Evolutionary conservation across 2,329 filamentous ascomycete species (phyloP), one percentile per base, ranked within the genome.

Genomic region (Raffaelea albimanens): DNA sequence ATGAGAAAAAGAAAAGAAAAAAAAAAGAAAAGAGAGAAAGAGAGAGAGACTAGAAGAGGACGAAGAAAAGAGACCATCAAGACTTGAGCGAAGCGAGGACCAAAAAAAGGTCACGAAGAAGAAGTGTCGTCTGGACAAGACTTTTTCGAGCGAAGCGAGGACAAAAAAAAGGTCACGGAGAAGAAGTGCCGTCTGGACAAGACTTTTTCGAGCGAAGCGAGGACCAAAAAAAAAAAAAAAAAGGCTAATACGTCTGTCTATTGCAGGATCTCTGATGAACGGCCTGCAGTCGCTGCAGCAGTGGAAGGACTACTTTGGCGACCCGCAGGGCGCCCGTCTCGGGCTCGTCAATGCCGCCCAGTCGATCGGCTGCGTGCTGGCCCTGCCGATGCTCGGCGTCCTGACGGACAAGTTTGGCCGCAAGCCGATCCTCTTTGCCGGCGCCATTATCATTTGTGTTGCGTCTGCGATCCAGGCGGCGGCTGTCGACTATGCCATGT

Each of bases 381-480:
- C 50, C 23, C 49, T 55, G 20, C 52, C 53, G 11, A 41, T 31
- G 10, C 29, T 45, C 2, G 23, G 25, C 16, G 1, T 21, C 21
- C 43, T 51, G 31, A 48, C 41, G 38, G 75, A 80, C 54, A 63
- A 68, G 33, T 69, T 80, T 31, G 77, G 76, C 18, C 69, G 77
- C 31, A 70, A 73, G 52, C 68, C 67, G 45, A 73, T 72, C 3
- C 77, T 79, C 53, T 71, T 78, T 52, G 57, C 70, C 40, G 76
- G 76, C 40, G 69, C 70, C 21, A 54, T 60, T 3, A 65, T 80
- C 53, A 74, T 80, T 68, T 70, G 77, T 21, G 56, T 79, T 29
- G 77, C 76, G 29, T 75, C 76, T 34, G 65, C 71, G 9, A 67
- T 81, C 22, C 77, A 80, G 57, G 63, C 71, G 14, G 61, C 70